phyloP scores from a whole-genome alignment of 176 grass and related monocot species.

The Dendrocalamus sinicus region DNA sequence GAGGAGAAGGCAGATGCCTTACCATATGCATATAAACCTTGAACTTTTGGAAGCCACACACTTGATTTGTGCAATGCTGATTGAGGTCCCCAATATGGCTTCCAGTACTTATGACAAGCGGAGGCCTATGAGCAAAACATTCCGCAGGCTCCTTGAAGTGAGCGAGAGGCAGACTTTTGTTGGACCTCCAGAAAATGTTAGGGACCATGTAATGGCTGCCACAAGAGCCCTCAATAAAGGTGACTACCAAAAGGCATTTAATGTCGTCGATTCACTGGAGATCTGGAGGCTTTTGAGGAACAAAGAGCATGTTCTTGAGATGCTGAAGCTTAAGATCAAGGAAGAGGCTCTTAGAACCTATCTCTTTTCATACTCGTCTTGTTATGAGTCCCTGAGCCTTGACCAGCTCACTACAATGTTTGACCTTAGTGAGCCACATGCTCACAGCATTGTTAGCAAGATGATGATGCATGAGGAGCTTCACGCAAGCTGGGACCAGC shows the following conservation, averaged over 20 bases:
- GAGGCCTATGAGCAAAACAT: slow-evolving; percentile 81
- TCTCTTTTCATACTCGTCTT: slow-evolving; percentile 77
- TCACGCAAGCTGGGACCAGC: slow-evolving; percentile 92
- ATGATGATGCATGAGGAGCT: slow-evolving; percentile 97
- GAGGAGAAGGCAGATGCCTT: slow-evolving; percentile 95
- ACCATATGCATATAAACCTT: slow-evolving; percentile 99
- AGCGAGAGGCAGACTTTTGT: slow-evolving; percentile 92
- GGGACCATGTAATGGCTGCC: slow-evolving; percentile 92
- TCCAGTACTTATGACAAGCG: slow-evolving; percentile 72
- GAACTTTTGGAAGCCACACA: slow-evolving; percentile 95
- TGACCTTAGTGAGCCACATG: slow-evolving; percentile 71
- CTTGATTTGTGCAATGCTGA: slow-evolving; percentile 92
- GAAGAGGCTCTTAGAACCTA: slow-evolving; percentile 92
- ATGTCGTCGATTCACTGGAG: slow-evolving; percentile 69
- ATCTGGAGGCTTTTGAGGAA: slow-evolving; percentile 93
- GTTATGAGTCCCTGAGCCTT: slow-evolving; percentile 76
- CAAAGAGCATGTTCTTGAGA: slow-evolving; percentile 76
- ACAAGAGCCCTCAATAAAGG: slow-evolving; percentile 80
- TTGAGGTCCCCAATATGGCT: slow-evolving; percentile 93
- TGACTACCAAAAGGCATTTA: slow-evolving; percentile 73
- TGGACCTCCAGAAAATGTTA: slow-evolving; percentile 88
- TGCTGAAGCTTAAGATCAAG: slow-evolving; percentile 88
- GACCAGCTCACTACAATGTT: slow-evolving; percentile 85
- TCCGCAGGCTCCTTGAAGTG: slow-evolving; percentile 92
- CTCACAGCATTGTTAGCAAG: slow-evolving; percentile 83